Evolutionary conservation across 257 asterid genomes (phyloP).

Genomic region (Ophiorrhiza pumila): DNA sequence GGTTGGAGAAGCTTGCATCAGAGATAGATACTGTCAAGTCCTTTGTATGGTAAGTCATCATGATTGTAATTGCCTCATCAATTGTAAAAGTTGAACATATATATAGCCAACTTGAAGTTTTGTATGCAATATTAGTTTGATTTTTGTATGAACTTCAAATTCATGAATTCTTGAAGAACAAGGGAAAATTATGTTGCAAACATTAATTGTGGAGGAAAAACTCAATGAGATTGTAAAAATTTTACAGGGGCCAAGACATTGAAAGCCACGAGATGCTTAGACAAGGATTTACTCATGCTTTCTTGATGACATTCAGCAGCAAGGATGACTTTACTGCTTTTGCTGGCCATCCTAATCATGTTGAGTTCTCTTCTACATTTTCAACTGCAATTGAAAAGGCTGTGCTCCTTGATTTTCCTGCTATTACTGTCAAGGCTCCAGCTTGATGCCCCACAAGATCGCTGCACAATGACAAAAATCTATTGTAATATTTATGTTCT

Average conservation of each 20-base stretch:
- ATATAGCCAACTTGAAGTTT: too few relatives aligned
- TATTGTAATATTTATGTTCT: background rate
- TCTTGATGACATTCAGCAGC: constrained; percentile 74
- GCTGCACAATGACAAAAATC: background rate
- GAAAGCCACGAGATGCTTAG: constrained; percentile 80
- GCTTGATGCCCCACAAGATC: constrained; percentile 24
- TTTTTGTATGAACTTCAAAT: too few relatives aligned
- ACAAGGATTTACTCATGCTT: constrained; percentile 87
- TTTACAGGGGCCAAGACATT: constrained; percentile 70
- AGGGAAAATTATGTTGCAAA: too few relatives aligned
- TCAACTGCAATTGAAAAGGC: constrained; percentile 74
- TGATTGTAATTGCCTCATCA: background rate
- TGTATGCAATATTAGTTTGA: too few relatives aligned
- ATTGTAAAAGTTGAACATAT: too few relatives aligned
- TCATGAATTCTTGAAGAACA: too few relatives aligned
- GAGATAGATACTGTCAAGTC: constrained; percentile 78
- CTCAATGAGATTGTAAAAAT: background rate
- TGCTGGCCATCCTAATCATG: constrained; percentile 61
- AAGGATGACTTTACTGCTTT: constrained; percentile 71
- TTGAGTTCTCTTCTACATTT: constrained; percentile 57
- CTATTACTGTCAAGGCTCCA: constrained; percentile 45
- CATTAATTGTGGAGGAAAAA: background rate
- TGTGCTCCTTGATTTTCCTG: constrained; percentile 83
- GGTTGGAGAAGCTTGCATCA: constrained; percentile 69
- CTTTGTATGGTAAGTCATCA: constrained; percentile 62